Base-by-base conservation (phyloP, 2,329 filamentous ascomycete genomes). In the Didymella arachidicola region DNA sequence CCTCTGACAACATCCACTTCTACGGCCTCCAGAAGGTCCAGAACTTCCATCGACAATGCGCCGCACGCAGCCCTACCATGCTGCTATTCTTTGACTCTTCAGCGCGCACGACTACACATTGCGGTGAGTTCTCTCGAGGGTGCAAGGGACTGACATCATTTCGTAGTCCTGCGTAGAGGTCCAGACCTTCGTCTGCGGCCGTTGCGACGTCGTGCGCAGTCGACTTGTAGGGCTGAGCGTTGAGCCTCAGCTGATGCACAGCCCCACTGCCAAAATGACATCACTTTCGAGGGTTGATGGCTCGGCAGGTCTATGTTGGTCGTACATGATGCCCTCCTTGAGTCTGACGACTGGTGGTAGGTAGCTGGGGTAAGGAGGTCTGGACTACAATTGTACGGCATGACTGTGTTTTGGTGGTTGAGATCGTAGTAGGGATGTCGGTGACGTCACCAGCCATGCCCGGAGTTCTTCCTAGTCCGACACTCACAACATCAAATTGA, bases 221-320 rank as follows among this genome's bases (percentile, higher is more conserved):
- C 27, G 7, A 36, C 4, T 29, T n/a, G 41, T 51, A 47, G 42
- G 34, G 54, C 42, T 51, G 47, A 46, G 36, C n/a, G 47, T 26
- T 47, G 26, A 49, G 54, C 47, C 42, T 36, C 47, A 57, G 54
- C 54, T 57, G 41, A 51, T 41, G 47, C 54, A 51, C 47, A 57
- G 54, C 54, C 54, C 53, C 47, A 10, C 22, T 14, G 30, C 18
- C n/a, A 30, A 16, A 4, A 44, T 57, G 54, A 57, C 50, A 43
- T 57, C 54, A 57, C 41, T 11, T 8, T 7, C n/a, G 26, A 42
- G 26, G 48, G 27, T 34, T 32, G 18, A 19, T 0, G 8, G 18
- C 16, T 18, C 26, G 38, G 12, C 16, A 32, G 38, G 30, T 25
- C 7, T 29, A 30, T 22, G 14, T 8, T 43, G 34, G n/a, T 16